phyloP scores from a whole-genome alignment of 2,329 filamentous ascomycete species.

The Curvularia verruculosa region DNA sequence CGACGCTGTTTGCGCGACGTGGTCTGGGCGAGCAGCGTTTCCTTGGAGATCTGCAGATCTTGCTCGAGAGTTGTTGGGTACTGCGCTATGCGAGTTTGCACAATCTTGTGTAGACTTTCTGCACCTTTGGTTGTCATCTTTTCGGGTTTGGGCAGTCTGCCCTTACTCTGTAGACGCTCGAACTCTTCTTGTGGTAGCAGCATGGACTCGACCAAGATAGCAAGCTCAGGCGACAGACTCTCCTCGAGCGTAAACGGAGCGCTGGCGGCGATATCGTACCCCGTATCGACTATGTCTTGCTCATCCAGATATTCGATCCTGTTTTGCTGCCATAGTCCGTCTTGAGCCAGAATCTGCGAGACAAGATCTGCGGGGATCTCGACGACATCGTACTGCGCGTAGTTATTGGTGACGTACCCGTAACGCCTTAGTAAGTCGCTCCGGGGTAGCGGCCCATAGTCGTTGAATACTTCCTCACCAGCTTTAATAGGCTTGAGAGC shows the following conservation, averaged over 20 bases:
- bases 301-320: constrained; percentile 65
- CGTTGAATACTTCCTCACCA: constrained; percentile 83
- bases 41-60: constrained; percentile 56
- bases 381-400: constrained; percentile 79
- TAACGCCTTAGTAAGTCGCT: constrained; percentile 84
- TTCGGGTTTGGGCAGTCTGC: constrained; percentile 52
- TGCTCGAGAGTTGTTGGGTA: constrained; percentile 62
- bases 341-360: constrained; percentile 24
- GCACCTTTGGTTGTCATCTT: constrained; percentile 50
- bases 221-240: constrained; percentile 51
- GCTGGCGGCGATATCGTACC: constrained; percentile 63
- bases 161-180: constrained; percentile 49
- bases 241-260: constrained; percentile 43
- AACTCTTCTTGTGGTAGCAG: constrained; percentile 51
- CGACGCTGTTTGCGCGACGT: constrained; percentile 30
- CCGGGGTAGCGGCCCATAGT: constrained; percentile 84
- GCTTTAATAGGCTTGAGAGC: constrained; percentile 70
- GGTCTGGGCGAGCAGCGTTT: constrained; percentile 37
- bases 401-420: constrained; percentile 82
- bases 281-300: constrained; percentile 70
- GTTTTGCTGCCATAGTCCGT: constrained; percentile 21
- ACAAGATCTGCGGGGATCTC: constrained; percentile 73
- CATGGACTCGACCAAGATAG: constrained; percentile 54
- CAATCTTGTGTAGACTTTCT: constrained; percentile 47
- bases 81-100: constrained; percentile 52